Evolutionary conservation across 768 basidiomycete genomes (phyloP), one percentile per base, ranked within the genome.

Genomic region (Serendipita sp.): DNA sequence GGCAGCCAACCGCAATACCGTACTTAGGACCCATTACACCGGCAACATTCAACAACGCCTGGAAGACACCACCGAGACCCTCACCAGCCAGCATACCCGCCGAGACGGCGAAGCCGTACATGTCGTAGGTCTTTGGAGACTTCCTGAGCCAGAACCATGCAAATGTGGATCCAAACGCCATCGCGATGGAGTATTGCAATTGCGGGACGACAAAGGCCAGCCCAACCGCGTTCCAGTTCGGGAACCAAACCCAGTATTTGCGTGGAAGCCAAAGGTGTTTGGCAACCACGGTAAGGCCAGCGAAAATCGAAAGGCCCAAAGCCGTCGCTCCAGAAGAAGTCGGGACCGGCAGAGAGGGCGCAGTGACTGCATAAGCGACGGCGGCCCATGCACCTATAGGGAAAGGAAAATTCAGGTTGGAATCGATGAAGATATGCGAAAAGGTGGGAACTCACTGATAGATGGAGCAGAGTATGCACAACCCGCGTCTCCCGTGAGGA

Each of bases 21-120:
- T 71, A 78, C 63, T 17, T 63, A 22, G 31, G 31, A 34, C 80
- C 80, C 63, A 80, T 79, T 41, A 81, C 81, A 61, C 77, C 76
- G 41, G 74, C 70, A 60, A 82, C 72, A 31, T 79, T 77, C 24
- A 83, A 73, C n/a, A 82, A 69, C 13, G 81, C 81, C 65, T 79
- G 77, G 69, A 82, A 75, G 60, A 83, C 81, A 68, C 81, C 82
- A 30, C 81, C 82, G 34, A 83, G 73, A 71, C 82, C 82, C 65
- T 82, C 81, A 28, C 81, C 81, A 38, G 81, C 80, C 34, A 82
- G 72, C 64, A 81, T 71, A 66, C 81, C 81, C 60, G 78, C 78
- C 58, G 80, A 73, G 65, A 81, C 64, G 31, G 80, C 76, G 67
- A 81, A 82, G 76, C 81, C 80, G 70, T 81, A 81, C 77, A 81